These are phyloP conservation scores for Aschersonia sp. DNA, from an alignment of 2,329 filamentous ascomycete genomes.

Conservation along the genomic window DNA sequence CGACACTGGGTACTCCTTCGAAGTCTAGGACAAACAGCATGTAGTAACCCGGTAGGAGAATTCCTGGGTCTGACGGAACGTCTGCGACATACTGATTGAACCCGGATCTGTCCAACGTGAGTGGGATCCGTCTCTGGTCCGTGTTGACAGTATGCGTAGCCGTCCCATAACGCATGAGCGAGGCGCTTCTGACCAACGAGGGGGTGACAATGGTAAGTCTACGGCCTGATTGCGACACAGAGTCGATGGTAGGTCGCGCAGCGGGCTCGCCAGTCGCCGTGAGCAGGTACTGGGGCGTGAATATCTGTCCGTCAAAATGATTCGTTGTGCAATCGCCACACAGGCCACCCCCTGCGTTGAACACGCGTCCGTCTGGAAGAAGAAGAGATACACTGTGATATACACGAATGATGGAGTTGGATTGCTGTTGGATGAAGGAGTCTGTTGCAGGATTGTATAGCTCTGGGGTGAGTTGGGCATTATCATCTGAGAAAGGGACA, in stretches of 20 bases:
- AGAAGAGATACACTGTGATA: constrained; percentile 37
- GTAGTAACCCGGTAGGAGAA: constrained; percentile 37
- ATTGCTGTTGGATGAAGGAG: constrained; percentile 21
- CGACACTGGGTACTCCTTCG: constrained; percentile 29
- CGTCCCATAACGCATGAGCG: constrained; percentile 31
- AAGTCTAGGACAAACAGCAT: constrained; percentile 35
- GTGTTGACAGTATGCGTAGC: constrained; percentile 42
- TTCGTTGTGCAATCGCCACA: constrained; percentile 30
- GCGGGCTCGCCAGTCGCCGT: constrained; percentile 23
- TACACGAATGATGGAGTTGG: constrained; percentile 25
- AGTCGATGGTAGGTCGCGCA: constrained; percentile 25
- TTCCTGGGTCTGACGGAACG: constrained; percentile 31
- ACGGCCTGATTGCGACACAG: constrained; percentile 7
- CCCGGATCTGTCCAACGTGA: constrained; percentile 14
- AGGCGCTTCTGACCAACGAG: constrained; percentile 15
- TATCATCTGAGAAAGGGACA: constrained; percentile 28
- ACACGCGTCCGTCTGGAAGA: constrained; percentile 33
- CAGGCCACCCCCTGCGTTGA: constrained; percentile 36
- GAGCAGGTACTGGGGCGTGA: constrained; percentile 40
- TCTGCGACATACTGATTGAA: constrained; percentile 21
- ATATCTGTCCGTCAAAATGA: constrained; percentile 41
- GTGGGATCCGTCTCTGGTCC: constrained; percentile 38
- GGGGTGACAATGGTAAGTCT: constrained; percentile 8
- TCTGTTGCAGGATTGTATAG: constrained; percentile 28
- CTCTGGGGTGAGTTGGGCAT: constrained; percentile 26